A percentile compares a stretch with the other conserved stretches of the same genome.
phyloP scores from a whole-genome alignment of 2,329 filamentous ascomycete genomes.

The Monosporascus sp. region DNA sequence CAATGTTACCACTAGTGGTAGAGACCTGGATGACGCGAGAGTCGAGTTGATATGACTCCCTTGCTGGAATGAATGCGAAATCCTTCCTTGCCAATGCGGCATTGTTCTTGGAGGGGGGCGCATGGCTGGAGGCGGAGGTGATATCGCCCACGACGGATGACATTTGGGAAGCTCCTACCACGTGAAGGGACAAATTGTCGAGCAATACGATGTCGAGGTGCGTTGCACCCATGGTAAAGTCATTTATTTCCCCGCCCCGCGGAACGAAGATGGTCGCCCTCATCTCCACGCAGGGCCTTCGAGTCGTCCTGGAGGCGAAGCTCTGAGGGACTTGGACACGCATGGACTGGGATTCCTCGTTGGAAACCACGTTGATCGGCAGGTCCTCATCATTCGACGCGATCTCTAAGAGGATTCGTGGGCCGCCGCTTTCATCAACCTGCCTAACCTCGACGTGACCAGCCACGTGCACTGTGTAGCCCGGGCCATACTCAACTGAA shows the following conservation, averaged over 20 bases:
- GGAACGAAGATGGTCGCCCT: constrained; percentile 44
- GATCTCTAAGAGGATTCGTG: constrained; percentile 38
- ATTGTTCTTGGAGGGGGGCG: constrained; percentile 14
- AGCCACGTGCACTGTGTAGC: constrained; percentile 31
- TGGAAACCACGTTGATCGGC: constrained; percentile 25
- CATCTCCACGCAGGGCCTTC: constrained; percentile 42
- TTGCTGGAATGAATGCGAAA: constrained; percentile 21
- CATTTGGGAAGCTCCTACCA: constrained; percentile 31
- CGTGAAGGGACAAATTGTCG: constrained; percentile 29
- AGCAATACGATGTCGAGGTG: constrained; percentile 35
- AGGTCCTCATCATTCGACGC: constrained; percentile 40
- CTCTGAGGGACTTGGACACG: constrained; percentile 33
- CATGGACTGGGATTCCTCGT: constrained; percentile 32
- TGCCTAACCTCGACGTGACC: constrained; percentile 42
- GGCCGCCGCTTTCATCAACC: constrained; percentile 25
- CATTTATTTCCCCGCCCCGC: constrained; percentile 30
- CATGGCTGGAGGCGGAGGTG: constrained; percentile 25
- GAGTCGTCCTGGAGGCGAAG: constrained; percentile 22
- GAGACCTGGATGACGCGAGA: constrained; percentile 36
- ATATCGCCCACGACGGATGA: constrained; percentile 35
- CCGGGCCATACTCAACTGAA: constrained; percentile 15
- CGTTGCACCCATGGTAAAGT: constrained; percentile 29
- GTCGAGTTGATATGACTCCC: constrained; percentile 34
- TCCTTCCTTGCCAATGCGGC: constrained; percentile 1
- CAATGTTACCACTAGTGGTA: constrained; percentile 39